Percentiles rank a stretch among this genome's conserved stretches.
These are phyloP conservation scores for Retiboletus flavoniger DNA, from an alignment of 1,284 basidiomycete genomes.

Conservation along the genomic window DNA sequence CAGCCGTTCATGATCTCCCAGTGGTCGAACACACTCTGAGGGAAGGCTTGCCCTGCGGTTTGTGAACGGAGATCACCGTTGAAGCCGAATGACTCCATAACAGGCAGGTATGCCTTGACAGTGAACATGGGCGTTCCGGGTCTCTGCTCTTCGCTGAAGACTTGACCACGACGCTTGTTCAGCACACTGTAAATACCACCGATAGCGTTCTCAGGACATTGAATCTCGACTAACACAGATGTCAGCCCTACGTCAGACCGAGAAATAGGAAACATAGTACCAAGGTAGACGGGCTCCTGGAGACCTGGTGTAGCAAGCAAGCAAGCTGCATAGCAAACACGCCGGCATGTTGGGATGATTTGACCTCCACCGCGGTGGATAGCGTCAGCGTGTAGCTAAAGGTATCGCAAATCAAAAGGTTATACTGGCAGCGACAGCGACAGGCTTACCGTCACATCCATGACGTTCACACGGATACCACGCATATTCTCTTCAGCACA, in stretches of 20 bases:
- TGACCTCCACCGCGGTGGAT: conserved; percentile 99
- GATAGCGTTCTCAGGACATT: conserved; percentile 96
- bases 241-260: conserved; percentile 13
- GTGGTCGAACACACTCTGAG: conserved; percentile 93
- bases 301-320: conserved; percentile 89
- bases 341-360: conserved; percentile 94
- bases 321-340: conserved; percentile 95
- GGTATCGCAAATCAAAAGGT: conserved; percentile 10
- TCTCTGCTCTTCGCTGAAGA: conserved; percentile 97
- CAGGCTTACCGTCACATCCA: conserved; percentile 85
- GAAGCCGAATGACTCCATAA: conserved; percentile 98
- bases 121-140: conserved; percentile 99
- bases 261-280: conserved; percentile 37
- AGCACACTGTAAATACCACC: conserved; percentile 96
- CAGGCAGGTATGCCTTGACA: conserved; percentile 97
- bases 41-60: conserved; percentile 98
- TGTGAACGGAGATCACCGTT: conserved; percentile 93
- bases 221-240: conserved; percentile 77
- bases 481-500: conserved; percentile 98
- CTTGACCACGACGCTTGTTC: conserved; percentile 98
- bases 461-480: conserved; percentile 93
- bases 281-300: conserved; percentile 96
- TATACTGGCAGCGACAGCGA: not conserved
- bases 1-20: conserved; percentile 85
- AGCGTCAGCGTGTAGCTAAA: conserved; percentile 92